phyloP scores from a whole-genome alignment of 73 alveolate genomes.

The Tetrahymena thermophila region DNA sequence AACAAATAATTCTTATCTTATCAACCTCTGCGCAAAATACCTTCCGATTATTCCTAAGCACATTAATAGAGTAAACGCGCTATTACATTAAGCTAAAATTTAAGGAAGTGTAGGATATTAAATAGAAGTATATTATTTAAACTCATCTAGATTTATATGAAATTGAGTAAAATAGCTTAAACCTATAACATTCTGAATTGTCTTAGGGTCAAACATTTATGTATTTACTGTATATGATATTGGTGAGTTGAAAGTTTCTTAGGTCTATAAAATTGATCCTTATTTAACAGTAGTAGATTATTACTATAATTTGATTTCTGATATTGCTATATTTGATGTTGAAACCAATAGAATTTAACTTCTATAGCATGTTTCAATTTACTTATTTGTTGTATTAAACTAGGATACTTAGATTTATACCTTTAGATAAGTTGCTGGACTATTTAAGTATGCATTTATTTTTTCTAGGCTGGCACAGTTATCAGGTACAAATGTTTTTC shows the following conservation, averaged over 20 bases:
- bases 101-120: neutral
- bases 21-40: neutral
- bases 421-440: neutral
- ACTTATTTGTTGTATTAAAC: neutral
- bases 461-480: neutral
- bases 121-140: neutral
- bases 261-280: neutral
- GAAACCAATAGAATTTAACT: neutral
- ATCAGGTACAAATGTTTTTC: neutral
- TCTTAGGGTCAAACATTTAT: neutral
- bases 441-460: neutral
- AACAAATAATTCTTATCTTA: neutral
- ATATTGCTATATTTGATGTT: neutral
- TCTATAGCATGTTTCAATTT: neutral
- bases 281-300: neutral
- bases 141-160: neutral
- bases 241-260: neutral
- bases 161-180: neutral
- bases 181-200: neutral
- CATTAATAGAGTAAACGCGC: neutral
- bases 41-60: neutral
- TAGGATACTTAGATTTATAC: neutral
- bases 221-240: neutral
- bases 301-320: neutral
- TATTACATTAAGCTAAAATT: neutral